Base-by-base conservation (phyloP, 2,329 filamentous ascomycete species). In the Leptosphaerulina australis region DNA sequence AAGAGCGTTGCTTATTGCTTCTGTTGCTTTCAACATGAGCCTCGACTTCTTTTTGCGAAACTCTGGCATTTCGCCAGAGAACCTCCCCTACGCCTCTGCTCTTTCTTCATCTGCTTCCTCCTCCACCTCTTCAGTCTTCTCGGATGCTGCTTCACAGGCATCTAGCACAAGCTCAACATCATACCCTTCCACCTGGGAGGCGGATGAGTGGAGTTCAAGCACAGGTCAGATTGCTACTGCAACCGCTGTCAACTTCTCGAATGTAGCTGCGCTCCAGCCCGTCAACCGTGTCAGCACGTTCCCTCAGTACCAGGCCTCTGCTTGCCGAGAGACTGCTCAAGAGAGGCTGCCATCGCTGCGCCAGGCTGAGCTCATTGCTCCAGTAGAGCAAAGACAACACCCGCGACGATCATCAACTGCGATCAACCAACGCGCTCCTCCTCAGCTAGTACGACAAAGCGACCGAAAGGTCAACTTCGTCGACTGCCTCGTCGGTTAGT, bases 401-500 rank as follows among this genome's bases (percentile, higher is more conserved):
- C 83, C 82, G 61, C 79, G 82, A 65, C 79, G 83, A 71, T 78
- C 76, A 56, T 82, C 83, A 54, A 74, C 80, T 24, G 78, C 79
- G 48, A 74, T 80, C 51, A 80, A 82, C 64, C 75, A 83, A 60
- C 82, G 83, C 63, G 81, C 83, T 64, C 88, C 89, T 64, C 90
- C 93, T 39, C 77, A 87, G 50, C 83, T 97, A 59, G 81, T 92
- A 58, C 88, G 92, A 67, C 92, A 97, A 79, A 85, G 86, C 68
- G 91, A 97, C 77, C 89, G 92, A 71, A 96, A 96, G 81, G 84
- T 90, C 71, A 92, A 88, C 76, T 97, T 97, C 71, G 93, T 97
- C 76, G 92, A 97, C 76, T 94, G 87, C 75, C 90, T 97, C 74
- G 92, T 97, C 79, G 93, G 93, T 97, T 91, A 90, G 93, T 74